These are phyloP conservation scores for Neurospora sp. DNA, from an alignment of 2,329 filamentous ascomycete genomes.

Conservation along the genomic window DNA sequence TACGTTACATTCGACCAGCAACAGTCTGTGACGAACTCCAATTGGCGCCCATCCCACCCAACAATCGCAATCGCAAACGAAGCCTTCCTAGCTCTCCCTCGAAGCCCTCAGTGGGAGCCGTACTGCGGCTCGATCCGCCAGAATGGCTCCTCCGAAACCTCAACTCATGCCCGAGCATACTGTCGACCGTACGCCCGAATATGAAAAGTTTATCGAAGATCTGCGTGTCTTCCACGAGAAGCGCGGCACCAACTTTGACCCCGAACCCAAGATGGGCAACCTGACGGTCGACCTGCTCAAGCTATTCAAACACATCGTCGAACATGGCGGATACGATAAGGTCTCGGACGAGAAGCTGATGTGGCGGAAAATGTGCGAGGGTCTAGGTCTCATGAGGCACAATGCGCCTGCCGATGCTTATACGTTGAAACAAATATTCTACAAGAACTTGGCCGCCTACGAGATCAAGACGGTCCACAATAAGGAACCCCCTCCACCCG, in stretches of 20 bases:
- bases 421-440: conserved; percentile 77
- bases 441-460: conserved; percentile 79
- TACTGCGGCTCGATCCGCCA: conserved; percentile 14
- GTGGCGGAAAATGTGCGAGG: conserved; percentile 70
- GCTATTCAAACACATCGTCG: conserved; percentile 67
- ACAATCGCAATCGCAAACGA: not conserved
- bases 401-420: conserved; percentile 80
- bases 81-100: not conserved
- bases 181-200: conserved; percentile 57
- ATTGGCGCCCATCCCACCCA: not conserved
- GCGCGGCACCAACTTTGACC: conserved; percentile 68
- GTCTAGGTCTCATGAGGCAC: conserved; percentile 63
- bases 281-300: conserved; percentile 68
- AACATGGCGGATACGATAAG: conserved; percentile 76
- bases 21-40: not conserved
- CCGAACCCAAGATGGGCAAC: conserved; percentile 70
- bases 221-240: conserved; percentile 65
- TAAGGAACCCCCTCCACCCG: conserved; percentile 74
- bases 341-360: conserved; percentile 75
- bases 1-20: not conserved
- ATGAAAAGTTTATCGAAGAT: conserved; percentile 67
- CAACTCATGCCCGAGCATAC: conserved; percentile 23
- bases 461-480: conserved; percentile 72
- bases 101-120: not conserved
- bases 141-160: conserved; percentile 25